Evolutionary conservation across 1,139 yeast genomes (phyloP).

Genomic region (Fermentozyma sake): DNA sequence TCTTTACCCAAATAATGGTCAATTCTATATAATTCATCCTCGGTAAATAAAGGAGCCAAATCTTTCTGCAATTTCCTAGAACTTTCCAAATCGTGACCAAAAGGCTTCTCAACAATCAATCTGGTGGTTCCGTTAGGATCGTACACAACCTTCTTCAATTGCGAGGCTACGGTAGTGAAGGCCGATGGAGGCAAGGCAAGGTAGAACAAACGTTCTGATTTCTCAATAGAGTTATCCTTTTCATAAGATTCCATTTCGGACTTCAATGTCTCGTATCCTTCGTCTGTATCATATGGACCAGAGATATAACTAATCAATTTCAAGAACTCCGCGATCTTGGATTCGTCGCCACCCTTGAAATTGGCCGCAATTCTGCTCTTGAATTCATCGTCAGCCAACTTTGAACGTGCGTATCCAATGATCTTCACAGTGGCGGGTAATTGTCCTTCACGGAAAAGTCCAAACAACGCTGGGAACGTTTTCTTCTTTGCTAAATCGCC

Average conservation of each 20-base stretch:
- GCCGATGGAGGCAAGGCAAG: constrained; percentile 94
- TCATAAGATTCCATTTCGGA: constrained; percentile 58
- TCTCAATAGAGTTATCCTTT: constrained; percentile 33
- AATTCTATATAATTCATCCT: constrained; percentile 89
- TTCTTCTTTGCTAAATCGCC: constrained; percentile 97
- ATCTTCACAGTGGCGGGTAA: constrained; percentile 68
- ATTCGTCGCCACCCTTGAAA: constrained; percentile 55
- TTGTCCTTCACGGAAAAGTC: constrained; percentile 70
- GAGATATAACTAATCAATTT: constrained; percentile 59
- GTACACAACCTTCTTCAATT: constrained; percentile 67
- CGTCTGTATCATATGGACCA: constrained; percentile 77
- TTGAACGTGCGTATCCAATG: constrained; percentile 89
- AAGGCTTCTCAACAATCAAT: constrained; percentile 93
- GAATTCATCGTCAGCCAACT: constrained; percentile 62
- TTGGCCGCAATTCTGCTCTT: constrained; percentile 59
- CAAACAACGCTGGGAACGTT: constrained; percentile 81
- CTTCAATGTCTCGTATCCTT: constrained; percentile 61
- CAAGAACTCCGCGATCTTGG: constrained; percentile 59
- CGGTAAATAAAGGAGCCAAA: constrained; percentile 81
- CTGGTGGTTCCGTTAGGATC: constrained; percentile 64
- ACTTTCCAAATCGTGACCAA: constrained; percentile 84
- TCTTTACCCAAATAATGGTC: constrained; percentile 98
- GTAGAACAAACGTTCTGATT: constrained; percentile 77
- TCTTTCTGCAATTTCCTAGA: constrained; percentile 72
- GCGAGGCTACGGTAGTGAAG: constrained; percentile 72